Evolutionary conservation across 805 yeast genomes (phyloP), one percentile per base, ranked within the genome.

Genomic region (Candida stauntonica): DNA sequence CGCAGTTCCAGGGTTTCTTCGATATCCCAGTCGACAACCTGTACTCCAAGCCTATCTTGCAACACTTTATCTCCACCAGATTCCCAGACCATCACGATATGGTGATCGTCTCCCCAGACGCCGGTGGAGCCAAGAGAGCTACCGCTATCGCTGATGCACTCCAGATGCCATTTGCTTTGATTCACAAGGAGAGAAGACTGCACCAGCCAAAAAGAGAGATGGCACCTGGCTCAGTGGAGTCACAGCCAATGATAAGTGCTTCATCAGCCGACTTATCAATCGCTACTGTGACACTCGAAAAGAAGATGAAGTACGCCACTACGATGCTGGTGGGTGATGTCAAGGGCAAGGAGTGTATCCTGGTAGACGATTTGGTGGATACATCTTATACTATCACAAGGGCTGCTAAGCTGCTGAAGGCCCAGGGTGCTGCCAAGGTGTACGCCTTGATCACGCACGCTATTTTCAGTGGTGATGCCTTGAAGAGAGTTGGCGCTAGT

Each of bases 111-210:
- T 87, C 96, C 1, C 99, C 99, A 0, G 99, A 93, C 63, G 93
- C 97, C 17, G 99, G 99, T 56, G 99, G 99, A 46, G 99, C 99
- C 35, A 93, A 93, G 62, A 70, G 99, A 48, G 97, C 99, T 23
- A 86, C 96, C 1, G 82, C 91, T 1, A 75, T 93, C 44, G 99
- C 99, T 2, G 99, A 93, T 63, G 75, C 84, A 1, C 65, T 93
- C 41, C 88, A 86, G 15, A 75, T 93, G 67, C 75, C 88, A 18
- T 89, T 93, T 67, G 99, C 99, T 0, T 69, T 93, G 62, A 88
- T 93, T 47, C 98, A 93, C 64, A 93, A 93, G 63, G 99, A 93
- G 58, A 72, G 95, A 57, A 70, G 94, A 47, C 74, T 68, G 16
- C 66, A 63, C 40, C 47, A 61, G 17, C 51, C 63, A 5, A 58